These are phyloP conservation scores for Irpex sp. DNA, from an alignment of 1,284 basidiomycete species.

Conservation along the genomic window DNA sequence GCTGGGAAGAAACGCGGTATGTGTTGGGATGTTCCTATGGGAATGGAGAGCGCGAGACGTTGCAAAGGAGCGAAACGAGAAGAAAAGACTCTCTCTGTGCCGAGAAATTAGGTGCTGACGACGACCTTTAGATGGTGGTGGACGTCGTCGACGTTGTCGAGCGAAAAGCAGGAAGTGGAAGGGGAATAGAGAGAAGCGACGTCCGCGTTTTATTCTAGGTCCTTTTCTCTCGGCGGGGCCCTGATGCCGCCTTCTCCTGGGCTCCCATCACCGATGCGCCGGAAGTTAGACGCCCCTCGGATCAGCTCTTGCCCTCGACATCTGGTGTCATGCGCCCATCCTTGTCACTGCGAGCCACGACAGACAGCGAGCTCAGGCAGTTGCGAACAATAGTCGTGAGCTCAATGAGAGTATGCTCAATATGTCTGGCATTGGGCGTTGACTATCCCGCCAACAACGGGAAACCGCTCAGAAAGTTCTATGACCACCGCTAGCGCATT, in stretches of 20 bases:
- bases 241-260: slow-evolving; percentile 16
- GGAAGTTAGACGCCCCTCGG: not conserved
- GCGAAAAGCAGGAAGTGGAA: slow-evolving; percentile 18
- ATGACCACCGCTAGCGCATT: too few relatives aligned
- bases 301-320: not conserved
- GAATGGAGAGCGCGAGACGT: slow-evolving; percentile 12
- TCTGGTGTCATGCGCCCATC: not conserved
- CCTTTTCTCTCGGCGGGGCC: slow-evolving; percentile 19
- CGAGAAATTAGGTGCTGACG: slow-evolving; percentile 13
- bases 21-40: slow-evolving; percentile 8
- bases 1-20: not conserved
- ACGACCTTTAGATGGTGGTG: slow-evolving; percentile 15
- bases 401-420: not conserved
- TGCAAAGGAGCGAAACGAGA: slow-evolving; percentile 22
- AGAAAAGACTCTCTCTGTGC: slow-evolving; percentile 3
- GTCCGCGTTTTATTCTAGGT: slow-evolving; percentile 27
- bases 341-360: not conserved
- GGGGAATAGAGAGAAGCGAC: slow-evolving; percentile 12
- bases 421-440: not conserved
- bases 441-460: not conserved
- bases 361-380: not conserved
- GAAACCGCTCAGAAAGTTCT: too few relatives aligned
- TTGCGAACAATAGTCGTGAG: not conserved
- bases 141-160: slow-evolving; percentile 19
- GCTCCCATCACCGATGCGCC: not conserved